Evolutionary conservation across 768 basidiomycete species (phyloP), one percentile per base, ranked within the genome.

Genomic region (Leccinum incarnatum): DNA sequence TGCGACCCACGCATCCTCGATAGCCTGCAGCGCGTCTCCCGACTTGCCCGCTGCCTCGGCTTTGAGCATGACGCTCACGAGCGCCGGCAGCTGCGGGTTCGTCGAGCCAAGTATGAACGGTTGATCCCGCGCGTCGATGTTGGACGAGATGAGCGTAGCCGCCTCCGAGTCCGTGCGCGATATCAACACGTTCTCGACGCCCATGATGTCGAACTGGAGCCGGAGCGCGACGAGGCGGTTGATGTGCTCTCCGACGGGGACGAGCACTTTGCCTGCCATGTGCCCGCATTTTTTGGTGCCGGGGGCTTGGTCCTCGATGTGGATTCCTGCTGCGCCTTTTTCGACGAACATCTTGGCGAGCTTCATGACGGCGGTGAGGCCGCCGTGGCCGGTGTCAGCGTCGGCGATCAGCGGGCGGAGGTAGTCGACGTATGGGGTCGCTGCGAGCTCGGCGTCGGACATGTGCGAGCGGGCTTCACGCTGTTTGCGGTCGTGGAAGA

Each of bases 401-500:
- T 99, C 97, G 17, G 97, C 96, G 62, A 99, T 79, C 64, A 99
- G 83, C 5, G 96, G 96, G 23, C 96, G 89, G 62, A 97, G 85
- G 73, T 96, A 96, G 75, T 98, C 95, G 66, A 96, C 77, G 58
- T 72, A 72, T 0, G 89, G 89, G 0, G 88, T 86, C 64, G 82
- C 78, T 3, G 84, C 80, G 56, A 91, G 86, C 70, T 93, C 85
- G 27, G 81, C 78, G 14, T 90, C 86, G 25, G 87, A 78, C 78
- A 95, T 72, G 61, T 69, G 78, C 1, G 88, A 84, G 23, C 93
- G 89, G 7, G 78, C 83, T 70, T 94, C 91, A 55, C 85, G 87
- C 73, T 98, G 96, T 75, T 97, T 98, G 63, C 96, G 89, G 77
- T 99, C 97, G 73, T 99, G 97, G 87, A 98, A 98, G 46, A 98